A percentile compares a stretch with the other conserved stretches of the same genome.
These are phyloP conservation scores for Coccinonectria pachysandricola DNA, from an alignment of 2,329 filamentous ascomycete species.

Conservation along the genomic window DNA sequence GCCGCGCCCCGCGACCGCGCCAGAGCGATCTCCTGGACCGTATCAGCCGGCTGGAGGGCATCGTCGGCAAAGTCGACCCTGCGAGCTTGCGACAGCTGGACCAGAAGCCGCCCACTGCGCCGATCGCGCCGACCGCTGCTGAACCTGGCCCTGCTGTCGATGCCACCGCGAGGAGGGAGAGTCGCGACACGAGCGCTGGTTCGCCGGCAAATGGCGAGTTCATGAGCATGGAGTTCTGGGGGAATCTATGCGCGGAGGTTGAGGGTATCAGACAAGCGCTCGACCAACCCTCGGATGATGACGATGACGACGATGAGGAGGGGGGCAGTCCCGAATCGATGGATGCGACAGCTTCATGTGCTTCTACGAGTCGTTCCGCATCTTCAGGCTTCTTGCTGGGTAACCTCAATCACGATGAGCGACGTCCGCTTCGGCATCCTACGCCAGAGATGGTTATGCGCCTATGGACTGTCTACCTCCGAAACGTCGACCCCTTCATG, in stretches of 20 bases:
- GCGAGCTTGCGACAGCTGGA: constrained; percentile 17
- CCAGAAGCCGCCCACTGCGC: constrained; percentile 4
- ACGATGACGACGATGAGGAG: constrained; percentile 25
- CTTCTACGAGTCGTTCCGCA: constrained; percentile 11
- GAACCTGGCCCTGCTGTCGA: neutral
- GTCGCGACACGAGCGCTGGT: neutral
- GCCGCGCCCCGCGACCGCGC: constrained; percentile 29
- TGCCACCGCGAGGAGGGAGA: too few relatives aligned
- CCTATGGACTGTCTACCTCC: constrained; percentile 26
- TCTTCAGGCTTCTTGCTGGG: constrained; percentile 20
- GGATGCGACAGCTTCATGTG: constrained; percentile 9
- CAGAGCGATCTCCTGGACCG: constrained; percentile 34
- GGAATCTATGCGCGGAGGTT: constrained; percentile 32
- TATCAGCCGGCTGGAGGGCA: constrained; percentile 33
- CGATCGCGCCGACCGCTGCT: neutral
- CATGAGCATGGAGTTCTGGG: constrained; percentile 34
- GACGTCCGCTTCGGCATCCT: constrained; percentile 22
- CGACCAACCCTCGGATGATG: constrained; percentile 31
- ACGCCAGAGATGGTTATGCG: constrained; percentile 26
- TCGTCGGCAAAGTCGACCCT: constrained; percentile 33
- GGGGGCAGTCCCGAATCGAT: constrained; percentile 22
- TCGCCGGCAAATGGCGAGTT: constrained; percentile 13
- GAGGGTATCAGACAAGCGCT: constrained; percentile 34
- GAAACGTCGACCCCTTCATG: constrained; percentile 33
- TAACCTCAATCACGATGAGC: constrained; percentile 14